Conservation (phyloP, 257 asterid species). For the Nicotiana obtusifolia region DNA sequence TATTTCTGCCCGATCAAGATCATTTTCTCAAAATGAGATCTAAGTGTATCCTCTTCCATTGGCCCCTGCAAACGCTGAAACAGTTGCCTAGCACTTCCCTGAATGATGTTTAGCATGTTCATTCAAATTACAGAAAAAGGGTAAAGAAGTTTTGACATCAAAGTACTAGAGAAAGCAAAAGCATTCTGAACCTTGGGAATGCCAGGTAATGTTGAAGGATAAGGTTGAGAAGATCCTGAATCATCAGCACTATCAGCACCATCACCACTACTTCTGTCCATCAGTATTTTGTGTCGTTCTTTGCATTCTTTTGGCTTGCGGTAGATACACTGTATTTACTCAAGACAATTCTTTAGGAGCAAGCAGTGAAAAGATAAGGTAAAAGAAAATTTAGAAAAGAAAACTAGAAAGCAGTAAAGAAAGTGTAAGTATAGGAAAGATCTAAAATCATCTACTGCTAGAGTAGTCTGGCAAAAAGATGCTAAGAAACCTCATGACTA, state of each 20-base stretch:
- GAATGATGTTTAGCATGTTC: slow-evolving; percentile 30
- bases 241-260: slow-evolving; percentile 98
- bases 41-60: slow-evolving; percentile 85
- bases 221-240: slow-evolving; percentile 93
- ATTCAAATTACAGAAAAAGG: slow-evolving; percentile 9
- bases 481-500: not conserved
- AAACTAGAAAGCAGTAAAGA: not conserved
- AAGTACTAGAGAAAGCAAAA: slow-evolving; percentile 9
- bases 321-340: slow-evolving; percentile 52
- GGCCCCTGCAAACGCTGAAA: slow-evolving; percentile 96
- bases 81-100: slow-evolving; percentile 98
- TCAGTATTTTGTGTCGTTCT: slow-evolving; percentile 69
- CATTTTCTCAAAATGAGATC: slow-evolving; percentile 91
- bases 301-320: slow-evolving; percentile 95
- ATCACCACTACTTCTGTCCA: slow-evolving; percentile 72
- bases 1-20: slow-evolving; percentile 59
- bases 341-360: slow-evolving; percentile 5
- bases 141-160: slow-evolving; percentile 6
- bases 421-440: not conserved
- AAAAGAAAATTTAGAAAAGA: not conserved
- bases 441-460: not conserved
- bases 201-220: slow-evolving; percentile 90
- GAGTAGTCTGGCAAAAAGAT: not conserved
- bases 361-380: not conserved
- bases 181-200: slow-evolving; percentile 71